Conservation (phyloP, 208 protist genomes). For the Acanthamoeba pearcei region DNA sequence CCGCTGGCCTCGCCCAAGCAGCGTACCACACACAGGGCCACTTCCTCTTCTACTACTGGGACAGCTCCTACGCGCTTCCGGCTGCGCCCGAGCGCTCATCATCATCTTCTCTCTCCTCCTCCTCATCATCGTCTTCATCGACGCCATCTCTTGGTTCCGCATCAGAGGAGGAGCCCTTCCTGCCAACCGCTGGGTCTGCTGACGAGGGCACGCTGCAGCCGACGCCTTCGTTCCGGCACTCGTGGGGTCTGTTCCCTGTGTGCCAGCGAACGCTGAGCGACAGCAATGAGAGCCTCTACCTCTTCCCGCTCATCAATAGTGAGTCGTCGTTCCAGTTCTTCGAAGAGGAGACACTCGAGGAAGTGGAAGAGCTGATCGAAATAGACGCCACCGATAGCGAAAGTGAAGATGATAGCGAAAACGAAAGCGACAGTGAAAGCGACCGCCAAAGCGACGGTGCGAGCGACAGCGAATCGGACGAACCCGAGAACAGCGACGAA, state of each 20-base stretch:
- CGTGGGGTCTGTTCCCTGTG: slow-evolving; percentile 20
- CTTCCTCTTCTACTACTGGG: slow-evolving; percentile 40
- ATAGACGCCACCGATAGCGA: not conserved
- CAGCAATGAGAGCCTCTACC: not conserved
- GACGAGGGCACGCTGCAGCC: too few species aligned
- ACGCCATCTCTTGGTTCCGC: too few species aligned
- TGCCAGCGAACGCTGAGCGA: slow-evolving; percentile 2
- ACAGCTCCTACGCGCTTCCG: not conserved
- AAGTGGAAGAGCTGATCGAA: not conserved
- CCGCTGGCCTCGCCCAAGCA: not conserved
- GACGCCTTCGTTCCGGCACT: not conserved
- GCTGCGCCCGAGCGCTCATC: not conserved
- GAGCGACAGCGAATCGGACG: not conserved
- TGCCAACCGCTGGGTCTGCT: not conserved
- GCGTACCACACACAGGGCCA: not conserved
- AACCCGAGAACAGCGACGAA: not conserved
- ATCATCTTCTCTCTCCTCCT: not conserved
- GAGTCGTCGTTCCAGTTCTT: not conserved
- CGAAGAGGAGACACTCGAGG: not conserved
- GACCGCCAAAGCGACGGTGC: not conserved
- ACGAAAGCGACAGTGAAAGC: not conserved
- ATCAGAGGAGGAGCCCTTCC: not conserved
- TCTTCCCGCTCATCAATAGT: slow-evolving; percentile 2
- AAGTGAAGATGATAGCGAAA: not conserved
- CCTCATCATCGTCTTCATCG: not conserved